Evolutionary conservation across 305 asterid species (phyloP).

Genomic region (Fraxinus dipetala): DNA sequence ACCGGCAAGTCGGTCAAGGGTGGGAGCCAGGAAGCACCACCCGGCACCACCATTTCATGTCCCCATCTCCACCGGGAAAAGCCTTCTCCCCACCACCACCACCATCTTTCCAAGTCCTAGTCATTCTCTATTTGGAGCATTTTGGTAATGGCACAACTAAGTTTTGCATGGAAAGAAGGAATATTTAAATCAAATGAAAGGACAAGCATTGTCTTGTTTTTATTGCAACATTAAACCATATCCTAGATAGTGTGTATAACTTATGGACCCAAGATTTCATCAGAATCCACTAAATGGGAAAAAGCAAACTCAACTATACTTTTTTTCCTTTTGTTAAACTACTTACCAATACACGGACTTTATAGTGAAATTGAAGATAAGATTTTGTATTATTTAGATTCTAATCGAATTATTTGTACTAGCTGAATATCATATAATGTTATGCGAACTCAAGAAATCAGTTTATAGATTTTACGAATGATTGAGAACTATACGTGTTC

Average conservation of each 20-base stretch:
- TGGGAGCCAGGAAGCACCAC: background rate
- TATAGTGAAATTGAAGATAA: background rate
- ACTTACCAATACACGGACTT: background rate
- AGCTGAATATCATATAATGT: background rate
- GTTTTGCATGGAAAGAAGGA: background rate
- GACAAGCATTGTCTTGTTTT: background rate
- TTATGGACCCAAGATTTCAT: conserved; percentile 3
- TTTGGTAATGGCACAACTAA: background rate
- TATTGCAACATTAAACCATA: background rate
- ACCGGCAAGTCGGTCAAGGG: background rate
- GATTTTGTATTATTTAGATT: background rate
- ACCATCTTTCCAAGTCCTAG: background rate
- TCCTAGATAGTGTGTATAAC: background rate
- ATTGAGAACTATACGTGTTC: background rate
- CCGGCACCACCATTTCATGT: background rate
- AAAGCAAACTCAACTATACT: background rate
- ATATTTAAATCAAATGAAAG: background rate
- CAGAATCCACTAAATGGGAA: background rate
- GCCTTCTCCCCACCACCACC: background rate
- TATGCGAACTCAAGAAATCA: background rate
- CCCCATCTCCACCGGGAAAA: background rate
- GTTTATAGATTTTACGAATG: background rate
- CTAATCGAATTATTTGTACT: background rate
- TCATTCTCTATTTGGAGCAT: background rate
- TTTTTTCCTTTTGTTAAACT: background rate